Evolutionary conservation across 2,329 filamentous ascomycete species (phyloP).

Genomic region (Fusarium sterilihyphosum): DNA sequence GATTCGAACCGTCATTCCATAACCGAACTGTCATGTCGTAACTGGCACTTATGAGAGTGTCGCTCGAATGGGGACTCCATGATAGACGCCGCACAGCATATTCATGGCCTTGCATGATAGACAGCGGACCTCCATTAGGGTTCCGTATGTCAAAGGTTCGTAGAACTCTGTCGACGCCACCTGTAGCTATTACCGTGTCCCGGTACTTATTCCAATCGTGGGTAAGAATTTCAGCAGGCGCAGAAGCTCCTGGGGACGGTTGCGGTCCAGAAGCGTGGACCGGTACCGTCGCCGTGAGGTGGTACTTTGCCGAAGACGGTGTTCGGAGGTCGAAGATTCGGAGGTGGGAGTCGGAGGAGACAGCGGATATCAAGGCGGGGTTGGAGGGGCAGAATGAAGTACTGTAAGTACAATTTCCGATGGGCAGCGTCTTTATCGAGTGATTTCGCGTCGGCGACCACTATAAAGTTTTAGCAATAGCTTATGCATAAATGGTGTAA

Average conservation of each 20-base stretch:
- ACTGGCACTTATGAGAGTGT: constrained; percentile 86
- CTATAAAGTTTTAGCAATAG: constrained; percentile 49
- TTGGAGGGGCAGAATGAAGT: constrained; percentile 91
- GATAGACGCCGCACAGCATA: constrained; percentile 88
- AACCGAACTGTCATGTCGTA: constrained; percentile 98
- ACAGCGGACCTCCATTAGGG: constrained; percentile 75
- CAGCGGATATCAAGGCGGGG: constrained; percentile 84
- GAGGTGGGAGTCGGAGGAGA: constrained; percentile 88
- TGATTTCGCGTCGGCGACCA: constrained; percentile 84
- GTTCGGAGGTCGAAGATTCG: constrained; percentile 92
- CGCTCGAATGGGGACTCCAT: constrained; percentile 94
- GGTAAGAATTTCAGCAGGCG: constrained; percentile 86
- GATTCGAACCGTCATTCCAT: constrained; percentile 80
- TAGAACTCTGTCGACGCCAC: constrained; percentile 86
- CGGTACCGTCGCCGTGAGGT: constrained; percentile 83
- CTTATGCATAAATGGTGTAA: background rate
- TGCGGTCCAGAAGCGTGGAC: constrained; percentile 76
- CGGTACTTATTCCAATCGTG: constrained; percentile 99
- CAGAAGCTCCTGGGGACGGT: constrained; percentile 48
- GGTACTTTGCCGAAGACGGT: constrained; percentile 85
- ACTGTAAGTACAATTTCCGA: constrained; percentile 94
- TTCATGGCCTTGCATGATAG: constrained; percentile 83
- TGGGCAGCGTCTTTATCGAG: constrained; percentile 86
- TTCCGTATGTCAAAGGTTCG: constrained; percentile 91
- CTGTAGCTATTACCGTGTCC: constrained; percentile 84